Percentiles rank a stretch among this genome's conserved stretches.
These are phyloP conservation scores for Austroboletus novae-zelandiae DNA, from an alignment of 1,284 basidiomycete species.

Conservation along the genomic window DNA sequence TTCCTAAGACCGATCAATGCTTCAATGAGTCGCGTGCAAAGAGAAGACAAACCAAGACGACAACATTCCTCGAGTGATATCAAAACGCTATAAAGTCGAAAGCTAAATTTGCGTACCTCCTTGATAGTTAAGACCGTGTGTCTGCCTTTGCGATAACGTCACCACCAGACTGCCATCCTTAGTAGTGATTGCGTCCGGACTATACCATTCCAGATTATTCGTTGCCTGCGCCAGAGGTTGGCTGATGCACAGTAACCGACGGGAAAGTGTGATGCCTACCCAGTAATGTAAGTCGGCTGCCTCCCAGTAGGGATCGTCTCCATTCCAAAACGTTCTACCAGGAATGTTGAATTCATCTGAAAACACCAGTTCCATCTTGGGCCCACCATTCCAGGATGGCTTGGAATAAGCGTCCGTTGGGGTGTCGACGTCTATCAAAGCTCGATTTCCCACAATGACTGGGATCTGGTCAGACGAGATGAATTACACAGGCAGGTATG, in stretches of 20 bases:
- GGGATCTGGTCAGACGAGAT: slow-evolving; percentile 39
- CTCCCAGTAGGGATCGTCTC: slow-evolving; percentile 76
- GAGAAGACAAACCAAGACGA: slow-evolving; percentile 30
- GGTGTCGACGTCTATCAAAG: slow-evolving; percentile 66
- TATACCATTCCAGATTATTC: slow-evolving; percentile 66
- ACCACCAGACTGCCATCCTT: slow-evolving; percentile 64
- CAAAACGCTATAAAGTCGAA: neutral
- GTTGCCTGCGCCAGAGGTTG: slow-evolving; percentile 39
- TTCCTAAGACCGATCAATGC: slow-evolving; percentile 44
- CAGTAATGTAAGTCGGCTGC: slow-evolving; percentile 58
- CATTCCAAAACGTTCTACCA: slow-evolving; percentile 68
- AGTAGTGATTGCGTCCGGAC: slow-evolving; percentile 66
- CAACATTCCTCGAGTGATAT: slow-evolving; percentile 36
- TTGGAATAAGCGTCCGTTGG: slow-evolving; percentile 52
- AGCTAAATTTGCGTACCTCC: slow-evolving; percentile 38
- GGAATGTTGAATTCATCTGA: slow-evolving; percentile 80
- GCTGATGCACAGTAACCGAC: slow-evolving; percentile 42
- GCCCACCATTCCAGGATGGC: slow-evolving; percentile 48
- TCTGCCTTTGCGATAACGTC: slow-evolving; percentile 50
- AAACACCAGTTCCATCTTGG: slow-evolving; percentile 58
- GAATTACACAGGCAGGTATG: slow-evolving; percentile 28
- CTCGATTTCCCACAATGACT: slow-evolving; percentile 50
- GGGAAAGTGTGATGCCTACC: slow-evolving; percentile 39
- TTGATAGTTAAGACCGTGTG: slow-evolving; percentile 62
- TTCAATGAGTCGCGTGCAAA: neutral